These are phyloP conservation scores for Sphagnurus paluster DNA, from an alignment of 1,284 basidiomycete genomes.

Conservation along the genomic window DNA sequence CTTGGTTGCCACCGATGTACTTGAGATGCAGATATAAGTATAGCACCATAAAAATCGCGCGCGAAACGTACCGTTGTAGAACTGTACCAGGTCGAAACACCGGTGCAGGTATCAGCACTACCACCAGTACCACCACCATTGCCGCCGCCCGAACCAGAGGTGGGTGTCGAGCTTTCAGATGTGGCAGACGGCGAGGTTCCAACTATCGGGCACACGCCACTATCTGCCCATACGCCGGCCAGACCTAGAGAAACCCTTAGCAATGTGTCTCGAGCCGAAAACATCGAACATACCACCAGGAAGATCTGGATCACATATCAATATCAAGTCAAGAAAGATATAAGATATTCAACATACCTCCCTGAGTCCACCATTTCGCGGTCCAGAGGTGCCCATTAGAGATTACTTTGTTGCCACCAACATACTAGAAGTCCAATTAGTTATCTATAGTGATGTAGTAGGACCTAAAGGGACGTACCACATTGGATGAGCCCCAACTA, in stretches of 20 bases:
- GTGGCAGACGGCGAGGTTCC: not conserved
- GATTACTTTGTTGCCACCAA: conserved; percentile 42
- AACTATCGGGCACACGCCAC: conserved; percentile 7
- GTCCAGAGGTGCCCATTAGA: conserved; percentile 55
- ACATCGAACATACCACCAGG: conserved; percentile 39
- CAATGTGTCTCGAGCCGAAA: not conserved
- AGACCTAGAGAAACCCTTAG: conserved; percentile 12
- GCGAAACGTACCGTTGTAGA: conserved; percentile 1
- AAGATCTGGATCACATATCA: conserved; percentile 25
- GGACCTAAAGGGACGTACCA: conserved; percentile 35
- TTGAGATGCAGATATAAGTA: not conserved
- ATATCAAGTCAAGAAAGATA: not conserved
- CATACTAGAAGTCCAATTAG: conserved; percentile 37
- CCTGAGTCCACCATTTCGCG: conserved; percentile 58
- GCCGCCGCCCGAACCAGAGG: not conserved
- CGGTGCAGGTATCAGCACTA: conserved; percentile 3
- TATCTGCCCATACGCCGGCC: conserved; percentile 19
- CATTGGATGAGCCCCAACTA: conserved; percentile 43
- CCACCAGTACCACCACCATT: too few relatives aligned
- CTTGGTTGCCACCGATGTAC: conserved; percentile 7
- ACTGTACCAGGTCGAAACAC: conserved; percentile 3
- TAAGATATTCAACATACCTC: conserved; percentile 15
- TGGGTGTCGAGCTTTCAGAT: not conserved
- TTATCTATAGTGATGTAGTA: not conserved
- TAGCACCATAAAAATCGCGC: not conserved